Conservation (phyloP, 495 filamentous ascomycete species). For the Sporormia fimetaria region DNA sequence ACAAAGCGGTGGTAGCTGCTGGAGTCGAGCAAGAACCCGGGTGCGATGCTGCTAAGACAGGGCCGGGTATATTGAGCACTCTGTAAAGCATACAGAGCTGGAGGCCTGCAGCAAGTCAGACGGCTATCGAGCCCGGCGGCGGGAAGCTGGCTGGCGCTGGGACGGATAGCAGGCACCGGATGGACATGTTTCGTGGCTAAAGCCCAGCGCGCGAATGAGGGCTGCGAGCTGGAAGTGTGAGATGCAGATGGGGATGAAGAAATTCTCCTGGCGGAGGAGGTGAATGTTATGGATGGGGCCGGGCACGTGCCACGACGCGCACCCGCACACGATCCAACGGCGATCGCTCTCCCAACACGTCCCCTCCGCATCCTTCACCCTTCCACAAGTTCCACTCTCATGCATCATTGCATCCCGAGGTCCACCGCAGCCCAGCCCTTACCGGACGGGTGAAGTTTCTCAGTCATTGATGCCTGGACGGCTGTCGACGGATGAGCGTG, state of each 20-base stretch:
- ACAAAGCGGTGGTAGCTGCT: slow-evolving; percentile 1
- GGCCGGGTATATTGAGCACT: slow-evolving; percentile 22
- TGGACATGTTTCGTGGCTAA: slow-evolving; percentile 19
- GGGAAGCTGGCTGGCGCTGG: slow-evolving; percentile 1
- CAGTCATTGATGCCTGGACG: slow-evolving; percentile 10
- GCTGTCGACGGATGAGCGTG: too few species aligned
- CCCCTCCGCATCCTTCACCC: background rate
- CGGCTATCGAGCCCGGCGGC: slow-evolving; percentile 1
- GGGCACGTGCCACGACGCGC: background rate
- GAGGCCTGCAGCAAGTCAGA: background rate
- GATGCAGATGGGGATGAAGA: too few species aligned
- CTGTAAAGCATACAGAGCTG: slow-evolving; percentile 11
- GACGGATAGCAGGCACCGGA: slow-evolving; percentile 3
- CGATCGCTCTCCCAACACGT: slow-evolving; percentile 15
- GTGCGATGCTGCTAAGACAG: slow-evolving; percentile 14
- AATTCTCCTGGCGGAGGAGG: slow-evolving; percentile 15
- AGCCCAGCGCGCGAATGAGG: slow-evolving; percentile 20
- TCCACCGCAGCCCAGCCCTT: slow-evolving; percentile 13
- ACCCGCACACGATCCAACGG: slow-evolving; percentile 10
- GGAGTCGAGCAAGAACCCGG: slow-evolving; percentile 19
- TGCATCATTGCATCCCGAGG: slow-evolving; percentile 11
- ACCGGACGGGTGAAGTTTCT: background rate
- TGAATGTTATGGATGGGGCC: too few species aligned
- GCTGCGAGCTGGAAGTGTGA: slow-evolving; percentile 9
- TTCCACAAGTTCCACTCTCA: slow-evolving; percentile 8